Evolutionary conservation across 2,329 filamentous ascomycete species (phyloP), one percentile per base, ranked within the genome.

Genomic region (Pseudogymnoascus sp.): DNA sequence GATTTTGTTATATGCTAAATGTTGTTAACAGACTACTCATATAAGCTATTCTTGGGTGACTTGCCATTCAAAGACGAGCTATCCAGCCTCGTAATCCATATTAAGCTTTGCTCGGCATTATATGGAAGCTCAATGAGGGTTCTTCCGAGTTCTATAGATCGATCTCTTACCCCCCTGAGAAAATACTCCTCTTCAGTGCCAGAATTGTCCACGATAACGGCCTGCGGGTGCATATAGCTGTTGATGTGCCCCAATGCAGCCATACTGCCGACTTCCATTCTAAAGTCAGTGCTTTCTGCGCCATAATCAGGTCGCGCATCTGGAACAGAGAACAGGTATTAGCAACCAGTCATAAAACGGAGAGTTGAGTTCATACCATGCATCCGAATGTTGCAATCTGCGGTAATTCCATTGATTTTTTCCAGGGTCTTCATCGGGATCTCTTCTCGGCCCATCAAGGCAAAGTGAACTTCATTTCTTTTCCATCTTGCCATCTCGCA

Each of bases 51-150:
- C 6, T 19, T 62, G 37, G 43, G 57, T 67, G 65, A 66, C 74
- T 70, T 79, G 89, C 87, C 82, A 68, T 79, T 81, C 64, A 97
- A 77, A 31, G 92, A 87, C 16, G 80, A 78, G 65, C 88, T 85
- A 72, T 96, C 91, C 11, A 98, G 80, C 67, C 87, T 85, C 0
- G 90, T 85, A 43, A 96, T 80, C 92, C 93, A 98, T 67, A 84
- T 78, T 37, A 93, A 82, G 39, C 85, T 82, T 63, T 88, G 84
- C 25, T 81, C 81, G 1, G 83, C 80, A 63, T 83, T 80, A 39
- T 79, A 78, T 0, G 93, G 90, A 21, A 98, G 79, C 72, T 91
- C 87, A 62, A 98, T 89, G 14, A 96, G 75, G 1, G 91, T 79
- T n/a, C 83, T 79, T 1, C 77, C 77, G 8, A 84, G 77, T 6